phyloP scores from a whole-genome alignment of 495 filamentous ascomycete species.

The Penicillium manginii region DNA sequence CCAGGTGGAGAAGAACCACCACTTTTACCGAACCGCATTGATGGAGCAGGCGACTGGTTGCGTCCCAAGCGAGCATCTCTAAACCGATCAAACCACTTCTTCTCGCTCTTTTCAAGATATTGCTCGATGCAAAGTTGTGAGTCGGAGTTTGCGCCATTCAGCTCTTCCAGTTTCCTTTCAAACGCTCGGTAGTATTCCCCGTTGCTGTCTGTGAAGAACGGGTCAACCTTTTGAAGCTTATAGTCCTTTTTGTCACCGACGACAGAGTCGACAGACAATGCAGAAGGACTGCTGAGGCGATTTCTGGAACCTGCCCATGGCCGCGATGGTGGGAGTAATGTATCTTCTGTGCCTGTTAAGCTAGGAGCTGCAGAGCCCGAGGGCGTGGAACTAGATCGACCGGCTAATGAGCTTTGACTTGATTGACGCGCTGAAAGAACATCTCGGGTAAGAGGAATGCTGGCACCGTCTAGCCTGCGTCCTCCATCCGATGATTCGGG shows the following conservation, averaged over 20 bases:
- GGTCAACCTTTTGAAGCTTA: conserved; percentile 69
- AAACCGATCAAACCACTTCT: conserved; percentile 70
- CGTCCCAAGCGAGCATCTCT: conserved; percentile 59
- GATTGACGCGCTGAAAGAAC: conserved; percentile 29
- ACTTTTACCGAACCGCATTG: conserved; percentile 40
- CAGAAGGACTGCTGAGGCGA: conserved; percentile 49
- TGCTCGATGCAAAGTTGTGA: conserved; percentile 68
- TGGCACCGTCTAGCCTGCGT: conserved; percentile 26
- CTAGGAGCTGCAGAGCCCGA: conserved; percentile 33
- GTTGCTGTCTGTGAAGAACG: conserved; percentile 70
- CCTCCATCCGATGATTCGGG: conserved; percentile 40
- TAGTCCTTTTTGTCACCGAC: conserved; percentile 66
- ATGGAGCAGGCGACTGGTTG: conserved; percentile 50
- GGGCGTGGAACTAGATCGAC: conserved; percentile 20
- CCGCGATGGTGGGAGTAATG: conserved; percentile 34
- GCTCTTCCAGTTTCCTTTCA: conserved; percentile 59
- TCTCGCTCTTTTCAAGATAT: conserved; percentile 68
- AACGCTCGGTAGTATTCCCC: conserved; percentile 65
- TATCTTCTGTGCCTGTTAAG: conserved; percentile 48
- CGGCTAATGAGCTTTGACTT: conserved; percentile 36
- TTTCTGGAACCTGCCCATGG: conserved; percentile 41
- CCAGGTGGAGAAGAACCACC: conserved; percentile 38
- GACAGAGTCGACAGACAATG: conserved; percentile 57
- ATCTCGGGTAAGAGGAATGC: conserved; percentile 24
- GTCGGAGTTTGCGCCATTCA: conserved; percentile 61